phyloP scores from a whole-genome alignment of 2,329 filamentous ascomycete species.

The Didymella glomerata region DNA sequence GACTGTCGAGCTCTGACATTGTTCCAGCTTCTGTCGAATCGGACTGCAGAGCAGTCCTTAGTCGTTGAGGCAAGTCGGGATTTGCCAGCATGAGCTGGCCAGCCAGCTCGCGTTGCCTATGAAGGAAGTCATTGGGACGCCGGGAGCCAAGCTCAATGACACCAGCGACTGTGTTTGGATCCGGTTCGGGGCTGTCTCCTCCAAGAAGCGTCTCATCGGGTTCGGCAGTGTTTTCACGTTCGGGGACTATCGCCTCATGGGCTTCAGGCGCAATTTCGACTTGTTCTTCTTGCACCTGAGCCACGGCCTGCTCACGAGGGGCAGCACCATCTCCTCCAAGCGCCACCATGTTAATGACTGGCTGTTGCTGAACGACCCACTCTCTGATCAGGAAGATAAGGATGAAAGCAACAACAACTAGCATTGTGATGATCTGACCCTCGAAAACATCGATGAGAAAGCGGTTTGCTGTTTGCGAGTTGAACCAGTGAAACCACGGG shows the following conservation, averaged over 20 bases:
- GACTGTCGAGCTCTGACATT: neutral
- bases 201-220: neutral
- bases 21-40: constrained; percentile 5
- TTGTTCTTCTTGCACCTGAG: constrained; percentile 37
- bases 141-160: constrained; percentile 14
- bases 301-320: constrained; percentile 33
- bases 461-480: constrained; percentile 75
- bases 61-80: constrained; percentile 16
- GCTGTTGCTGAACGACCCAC: constrained; percentile 98
- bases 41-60: constrained; percentile 8
- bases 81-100: constrained; percentile 17
- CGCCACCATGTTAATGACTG: constrained; percentile 79
- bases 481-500: constrained; percentile 59
- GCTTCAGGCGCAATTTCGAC: constrained; percentile 19
- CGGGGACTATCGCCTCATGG: constrained; percentile 16
- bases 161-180: constrained; percentile 15
- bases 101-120: constrained; percentile 14
- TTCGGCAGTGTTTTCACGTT: constrained; percentile 19
- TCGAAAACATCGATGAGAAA: constrained; percentile 84
- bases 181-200: neutral
- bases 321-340: constrained; percentile 43
- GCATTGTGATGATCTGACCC: constrained; percentile 89
- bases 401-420: constrained; percentile 93
- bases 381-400: constrained; percentile 96
- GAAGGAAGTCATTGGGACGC: constrained; percentile 11